A percentile compares a stretch with the other conserved stretches of the same genome.
phyloP scores from a whole-genome alignment of 2,329 filamentous ascomycete genomes.

The Calycina herbarum region DNA sequence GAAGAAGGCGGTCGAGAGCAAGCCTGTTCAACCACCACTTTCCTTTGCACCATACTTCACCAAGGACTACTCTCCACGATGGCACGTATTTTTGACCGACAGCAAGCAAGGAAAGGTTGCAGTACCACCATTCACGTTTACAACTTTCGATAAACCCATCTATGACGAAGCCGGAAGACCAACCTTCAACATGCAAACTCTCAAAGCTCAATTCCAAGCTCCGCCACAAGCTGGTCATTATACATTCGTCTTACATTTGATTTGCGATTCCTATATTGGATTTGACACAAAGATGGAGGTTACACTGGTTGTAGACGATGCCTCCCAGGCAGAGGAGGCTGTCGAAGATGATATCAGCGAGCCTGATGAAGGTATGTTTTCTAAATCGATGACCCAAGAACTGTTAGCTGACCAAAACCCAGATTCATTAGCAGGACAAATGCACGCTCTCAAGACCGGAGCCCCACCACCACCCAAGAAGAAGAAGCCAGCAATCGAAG shows the following conservation, averaged over 20 bases:
- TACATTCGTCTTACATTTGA: constrained; percentile 88
- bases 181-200: constrained; percentile 91
- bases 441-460: constrained; percentile 80
- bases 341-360: constrained; percentile 96
- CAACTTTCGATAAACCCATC: constrained; percentile 85
- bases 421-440: constrained; percentile 90
- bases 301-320: constrained; percentile 84
- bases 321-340: constrained; percentile 75
- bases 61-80: constrained; percentile 84
- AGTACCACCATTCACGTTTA: constrained; percentile 94
- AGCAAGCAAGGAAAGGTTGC: constrained; percentile 94
- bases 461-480: constrained; percentile 55
- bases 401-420: constrained; percentile 25
- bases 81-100: constrained; percentile 94
- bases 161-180: constrained; percentile 78
- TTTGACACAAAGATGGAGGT: constrained; percentile 93
- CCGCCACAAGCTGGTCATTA: constrained; percentile 91
- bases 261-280: constrained; percentile 94
- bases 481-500: constrained; percentile 52
- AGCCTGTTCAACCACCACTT: constrained; percentile 76
- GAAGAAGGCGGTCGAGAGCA: constrained; percentile 61
- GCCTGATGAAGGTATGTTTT: constrained; percentile 85
- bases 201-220: constrained; percentile 96
- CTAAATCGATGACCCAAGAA: background rate
- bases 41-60: constrained; percentile 88